These are phyloP conservation scores for Microbotryum violaceum DNA, from an alignment of 1,284 basidiomycete species.

Conservation along the genomic window DNA sequence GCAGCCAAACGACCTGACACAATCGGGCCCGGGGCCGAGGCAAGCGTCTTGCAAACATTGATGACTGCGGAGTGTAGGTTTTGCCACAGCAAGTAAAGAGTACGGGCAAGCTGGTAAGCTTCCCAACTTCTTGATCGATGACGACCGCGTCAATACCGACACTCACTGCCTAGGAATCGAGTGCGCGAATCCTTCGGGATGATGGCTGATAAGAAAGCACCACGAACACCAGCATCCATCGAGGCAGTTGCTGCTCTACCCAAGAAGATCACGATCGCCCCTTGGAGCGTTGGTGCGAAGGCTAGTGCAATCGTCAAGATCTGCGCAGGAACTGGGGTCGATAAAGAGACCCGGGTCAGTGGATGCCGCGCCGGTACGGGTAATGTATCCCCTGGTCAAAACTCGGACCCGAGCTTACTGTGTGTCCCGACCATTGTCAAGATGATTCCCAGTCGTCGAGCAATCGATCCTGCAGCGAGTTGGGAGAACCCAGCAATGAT, in stretches of 20 bases:
- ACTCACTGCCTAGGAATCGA: constrained; percentile 21
- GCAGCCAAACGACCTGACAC: constrained; percentile 12
- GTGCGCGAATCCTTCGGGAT: constrained; percentile 20
- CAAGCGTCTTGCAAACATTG: constrained; percentile 29
- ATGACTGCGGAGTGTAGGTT: constrained; percentile 5
- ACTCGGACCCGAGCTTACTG: not conserved
- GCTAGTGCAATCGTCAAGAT: constrained; percentile 21
- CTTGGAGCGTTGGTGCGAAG: constrained; percentile 12
- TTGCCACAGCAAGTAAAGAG: too few relatives aligned
- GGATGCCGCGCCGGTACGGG: not conserved
- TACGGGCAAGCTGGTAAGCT: too few relatives aligned
- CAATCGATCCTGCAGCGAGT: constrained; percentile 13
- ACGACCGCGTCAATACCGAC: too few relatives aligned
- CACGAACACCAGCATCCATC: constrained; percentile 24
- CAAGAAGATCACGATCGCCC: constrained; percentile 18
- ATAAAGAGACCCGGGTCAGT: not conserved
- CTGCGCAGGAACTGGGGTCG: constrained; percentile 16
- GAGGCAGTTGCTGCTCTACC: constrained; percentile 8
- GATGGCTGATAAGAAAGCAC: constrained; percentile 26
- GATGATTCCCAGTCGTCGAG: constrained; percentile 19
- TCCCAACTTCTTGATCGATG: too few relatives aligned
- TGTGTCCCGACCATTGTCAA: constrained; percentile 29
- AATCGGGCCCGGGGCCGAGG: constrained; percentile 21
- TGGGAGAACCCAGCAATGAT: constrained; percentile 14
- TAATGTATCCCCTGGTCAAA: not conserved